Evolutionary conservation across 345 rosid genomes (phyloP).

Genomic region (Diplotaxis tenuifolia): DNA sequence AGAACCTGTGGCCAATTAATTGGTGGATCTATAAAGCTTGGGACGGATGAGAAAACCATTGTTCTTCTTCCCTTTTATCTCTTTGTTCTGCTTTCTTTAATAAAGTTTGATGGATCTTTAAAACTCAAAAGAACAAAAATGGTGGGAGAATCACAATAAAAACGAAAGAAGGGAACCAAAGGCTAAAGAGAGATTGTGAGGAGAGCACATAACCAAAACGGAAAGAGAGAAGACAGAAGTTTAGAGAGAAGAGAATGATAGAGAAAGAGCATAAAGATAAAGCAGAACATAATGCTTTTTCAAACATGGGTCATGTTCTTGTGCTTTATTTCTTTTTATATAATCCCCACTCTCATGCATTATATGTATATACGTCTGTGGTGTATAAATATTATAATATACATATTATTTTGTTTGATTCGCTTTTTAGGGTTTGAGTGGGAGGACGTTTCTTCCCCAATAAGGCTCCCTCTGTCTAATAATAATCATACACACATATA

Average conservation of each 20-base stretch:
- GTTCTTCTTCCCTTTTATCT: constrained; percentile 33
- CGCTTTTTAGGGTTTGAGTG: constrained; percentile 39
- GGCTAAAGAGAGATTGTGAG: constrained; percentile 30
- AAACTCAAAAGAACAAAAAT: constrained; percentile 39
- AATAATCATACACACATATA: not conserved
- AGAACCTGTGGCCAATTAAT: constrained; percentile 39
- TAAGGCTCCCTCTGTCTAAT: constrained; percentile 31
- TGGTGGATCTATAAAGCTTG: constrained; percentile 42
- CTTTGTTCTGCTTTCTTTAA: constrained; percentile 37
- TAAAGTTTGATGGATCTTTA: constrained; percentile 44
- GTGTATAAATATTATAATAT: not conserved
- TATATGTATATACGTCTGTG: constrained; percentile 1
- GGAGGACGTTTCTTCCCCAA: constrained; percentile 35
- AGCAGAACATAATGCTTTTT: constrained; percentile 30
- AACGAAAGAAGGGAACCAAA: constrained; percentile 37
- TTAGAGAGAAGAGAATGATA: constrained; percentile 35
- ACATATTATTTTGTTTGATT: constrained; percentile 15
- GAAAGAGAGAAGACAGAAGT: constrained; percentile 33
- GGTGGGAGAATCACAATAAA: constrained; percentile 37
- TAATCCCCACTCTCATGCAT: constrained; percentile 33
- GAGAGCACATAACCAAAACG: constrained; percentile 33
- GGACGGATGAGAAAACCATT: constrained; percentile 38
- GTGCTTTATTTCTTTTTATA: constrained; percentile 26
- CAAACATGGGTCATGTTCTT: constrained; percentile 35
- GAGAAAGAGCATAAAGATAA: constrained; percentile 37